phyloP scores from a whole-genome alignment of 371 early-diverging fungal species.

The Catenaria anguillulae region DNA sequence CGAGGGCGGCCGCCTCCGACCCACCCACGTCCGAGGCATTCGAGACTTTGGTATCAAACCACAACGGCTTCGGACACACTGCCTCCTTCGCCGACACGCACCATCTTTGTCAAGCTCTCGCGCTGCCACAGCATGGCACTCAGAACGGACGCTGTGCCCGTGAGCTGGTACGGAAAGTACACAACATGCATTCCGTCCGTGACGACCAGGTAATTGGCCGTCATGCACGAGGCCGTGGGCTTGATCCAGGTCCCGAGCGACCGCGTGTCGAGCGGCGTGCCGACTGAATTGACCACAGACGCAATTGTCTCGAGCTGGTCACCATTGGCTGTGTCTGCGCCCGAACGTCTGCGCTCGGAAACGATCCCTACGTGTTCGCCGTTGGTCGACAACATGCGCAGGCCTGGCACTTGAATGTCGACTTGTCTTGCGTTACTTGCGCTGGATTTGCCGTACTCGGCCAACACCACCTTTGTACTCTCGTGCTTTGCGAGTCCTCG shows the following conservation, averaged over 20 bases:
- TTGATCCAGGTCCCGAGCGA: not conserved
- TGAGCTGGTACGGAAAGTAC: constrained; percentile 5
- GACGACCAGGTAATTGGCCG: not conserved
- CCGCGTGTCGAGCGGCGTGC: constrained; percentile 7
- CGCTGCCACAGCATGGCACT: not conserved
- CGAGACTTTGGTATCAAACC: too few relatives aligned
- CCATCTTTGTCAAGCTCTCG: too few relatives aligned
- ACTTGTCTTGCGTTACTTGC: too few relatives aligned
- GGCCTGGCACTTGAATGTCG: constrained; percentile 16
- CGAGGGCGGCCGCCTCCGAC: not conserved
- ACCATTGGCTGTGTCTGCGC: too few relatives aligned
- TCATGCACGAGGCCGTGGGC: constrained; percentile 2
- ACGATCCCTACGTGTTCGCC: not conserved
- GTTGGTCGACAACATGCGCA: not conserved
- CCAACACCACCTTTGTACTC: constrained; percentile 21
- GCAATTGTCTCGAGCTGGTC: not conserved
- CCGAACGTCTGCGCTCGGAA: too few relatives aligned
- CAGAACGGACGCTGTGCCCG: constrained; percentile 1
- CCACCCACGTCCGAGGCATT: too few relatives aligned
- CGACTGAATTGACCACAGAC: not conserved
- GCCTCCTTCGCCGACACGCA: too few relatives aligned
- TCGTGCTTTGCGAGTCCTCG: too few relatives aligned
- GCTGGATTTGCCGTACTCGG: too few relatives aligned
- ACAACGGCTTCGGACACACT: too few relatives aligned
- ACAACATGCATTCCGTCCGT: constrained; percentile 1